Percentiles rank a stretch among this genome's conserved stretches.
phyloP scores from a whole-genome alignment of 2,329 filamentous ascomycete genomes.

The Penicillium rolfsii region DNA sequence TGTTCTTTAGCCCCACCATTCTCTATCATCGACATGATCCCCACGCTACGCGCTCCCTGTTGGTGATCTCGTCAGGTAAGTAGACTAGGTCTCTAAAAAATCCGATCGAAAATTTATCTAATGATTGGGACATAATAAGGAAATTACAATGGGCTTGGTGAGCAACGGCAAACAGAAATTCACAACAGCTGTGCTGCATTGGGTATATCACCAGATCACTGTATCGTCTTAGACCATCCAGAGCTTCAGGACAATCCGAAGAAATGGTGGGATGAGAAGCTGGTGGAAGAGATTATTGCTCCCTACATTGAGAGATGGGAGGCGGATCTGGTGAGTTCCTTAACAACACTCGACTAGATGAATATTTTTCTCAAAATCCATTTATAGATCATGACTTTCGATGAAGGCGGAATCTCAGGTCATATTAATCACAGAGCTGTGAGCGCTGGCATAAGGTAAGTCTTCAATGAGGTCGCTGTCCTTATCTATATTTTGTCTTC shows the following conservation, averaged over 20 bases:
- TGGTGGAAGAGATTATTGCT: background rate
- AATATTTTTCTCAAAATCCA: background rate
- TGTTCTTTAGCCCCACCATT: conserved; percentile 8
- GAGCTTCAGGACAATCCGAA: conserved; percentile 5
- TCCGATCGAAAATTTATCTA: background rate
- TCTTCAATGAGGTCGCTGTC: background rate
- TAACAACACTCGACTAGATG: too few species aligned
- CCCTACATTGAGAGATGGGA: conserved; percentile 1
- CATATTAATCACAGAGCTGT: conserved; percentile 6
- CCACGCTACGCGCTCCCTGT: background rate
- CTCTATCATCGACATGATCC: conserved; percentile 2
- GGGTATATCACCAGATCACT: conserved; percentile 1
- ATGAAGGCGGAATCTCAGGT: conserved; percentile 4
- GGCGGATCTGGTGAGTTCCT: background rate
- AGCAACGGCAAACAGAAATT: conserved; percentile 1
- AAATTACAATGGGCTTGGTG: conserved; percentile 1
- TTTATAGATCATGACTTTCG: conserved; percentile 2
- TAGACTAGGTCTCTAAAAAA: background rate
- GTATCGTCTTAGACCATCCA: conserved; percentile 2
- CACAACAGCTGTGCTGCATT: conserved; percentile 4
- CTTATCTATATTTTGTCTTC: background rate
- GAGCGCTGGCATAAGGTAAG: conserved; percentile 2
- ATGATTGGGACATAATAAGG: background rate
- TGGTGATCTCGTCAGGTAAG: conserved; percentile 4
- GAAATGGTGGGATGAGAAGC: conserved; percentile 5